Percentiles rank a stretch among this genome's conserved stretches.
These are phyloP conservation scores for Guyanaporus albipodus DNA, from an alignment of 768 basidiomycete species.

Conservation along the genomic window DNA sequence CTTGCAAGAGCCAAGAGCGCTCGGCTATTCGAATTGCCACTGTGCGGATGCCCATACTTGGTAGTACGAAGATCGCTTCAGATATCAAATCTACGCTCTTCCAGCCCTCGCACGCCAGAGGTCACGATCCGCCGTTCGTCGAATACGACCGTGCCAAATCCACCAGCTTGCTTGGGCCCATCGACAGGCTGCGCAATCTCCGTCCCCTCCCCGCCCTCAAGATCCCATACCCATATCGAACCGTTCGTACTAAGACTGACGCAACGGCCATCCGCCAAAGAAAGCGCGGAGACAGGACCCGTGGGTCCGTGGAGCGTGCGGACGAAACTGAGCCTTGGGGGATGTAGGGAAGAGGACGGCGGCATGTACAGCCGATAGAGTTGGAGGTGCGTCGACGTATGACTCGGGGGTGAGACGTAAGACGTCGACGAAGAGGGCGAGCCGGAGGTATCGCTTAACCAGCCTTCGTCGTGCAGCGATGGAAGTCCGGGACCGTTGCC, in stretches of 20 bases:
- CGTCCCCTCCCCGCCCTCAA: conserved; percentile 50
- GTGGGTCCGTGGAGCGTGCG: conserved; percentile 68
- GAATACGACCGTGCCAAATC: conserved; percentile 53
- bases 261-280: conserved; percentile 79
- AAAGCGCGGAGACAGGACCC: conserved; percentile 61
- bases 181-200: conserved; percentile 33
- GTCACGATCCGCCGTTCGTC: conserved; percentile 73
- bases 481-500: conserved; percentile 34
- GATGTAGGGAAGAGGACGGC: conserved; percentile 43
- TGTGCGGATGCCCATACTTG: not conserved
- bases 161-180: conserved; percentile 30
- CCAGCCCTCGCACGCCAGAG: conserved; percentile 30
- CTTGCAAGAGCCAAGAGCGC: conserved; percentile 22
- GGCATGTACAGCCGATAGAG: conserved; percentile 72
- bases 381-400: conserved; percentile 57
- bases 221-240: conserved; percentile 83
- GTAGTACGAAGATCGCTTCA: conserved; percentile 4
- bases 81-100: conserved; percentile 35
- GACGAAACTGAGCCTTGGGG: conserved; percentile 67
- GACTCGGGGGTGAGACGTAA: conserved; percentile 36
- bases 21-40: too few relatives aligned
- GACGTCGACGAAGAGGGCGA: conserved; percentile 24
- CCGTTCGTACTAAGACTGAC: conserved; percentile 71
- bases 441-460: conserved; percentile 20
- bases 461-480: conserved; percentile 6